These are phyloP conservation scores for Medicago ruthenica DNA, from an alignment of 306 rosid species.

Conservation along the genomic window DNA sequence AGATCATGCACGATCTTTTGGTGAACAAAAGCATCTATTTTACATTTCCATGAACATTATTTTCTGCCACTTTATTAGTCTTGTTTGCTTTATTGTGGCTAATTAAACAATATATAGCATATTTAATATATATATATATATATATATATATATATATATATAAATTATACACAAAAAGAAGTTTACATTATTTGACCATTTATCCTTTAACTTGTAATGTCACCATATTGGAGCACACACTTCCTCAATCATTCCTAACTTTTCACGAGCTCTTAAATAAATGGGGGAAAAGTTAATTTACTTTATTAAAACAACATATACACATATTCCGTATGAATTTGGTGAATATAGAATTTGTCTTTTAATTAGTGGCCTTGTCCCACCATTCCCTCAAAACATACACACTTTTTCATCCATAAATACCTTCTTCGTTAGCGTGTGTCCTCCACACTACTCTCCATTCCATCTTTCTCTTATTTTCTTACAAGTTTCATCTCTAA, in stretches of 20 bases:
- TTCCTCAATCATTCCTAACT: constrained; percentile 36
- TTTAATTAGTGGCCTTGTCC: constrained; percentile 52
- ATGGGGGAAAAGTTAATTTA: constrained; percentile 11
- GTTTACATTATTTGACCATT: constrained; percentile 23
- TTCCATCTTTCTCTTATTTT: background rate
- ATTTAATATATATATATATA: no score
- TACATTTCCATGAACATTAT: constrained; percentile 26
- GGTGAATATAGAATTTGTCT: constrained; percentile 29
- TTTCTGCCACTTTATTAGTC: constrained; percentile 7
- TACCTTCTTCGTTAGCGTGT: constrained; percentile 65
- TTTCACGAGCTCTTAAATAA: constrained; percentile 34
- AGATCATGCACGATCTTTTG: constrained; percentile 19
- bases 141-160: no score
- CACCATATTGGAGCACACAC: constrained; percentile 30
- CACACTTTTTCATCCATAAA: constrained; percentile 59
- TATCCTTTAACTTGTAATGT: constrained; percentile 19
- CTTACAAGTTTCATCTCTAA: background rate
- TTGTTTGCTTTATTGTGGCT: no score
- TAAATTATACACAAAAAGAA: background rate
- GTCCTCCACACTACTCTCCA: constrained; percentile 63
- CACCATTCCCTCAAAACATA: constrained; percentile 43
- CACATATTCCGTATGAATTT: constrained; percentile 23
- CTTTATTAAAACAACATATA: constrained; percentile 11
- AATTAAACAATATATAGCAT: no score
- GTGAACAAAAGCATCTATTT: constrained; percentile 24